Percentiles rank a stretch among this genome's conserved stretches.
These are phyloP conservation scores for Cardamine resedifolia DNA, from an alignment of 345 rosid genomes.

Conservation along the genomic window DNA sequence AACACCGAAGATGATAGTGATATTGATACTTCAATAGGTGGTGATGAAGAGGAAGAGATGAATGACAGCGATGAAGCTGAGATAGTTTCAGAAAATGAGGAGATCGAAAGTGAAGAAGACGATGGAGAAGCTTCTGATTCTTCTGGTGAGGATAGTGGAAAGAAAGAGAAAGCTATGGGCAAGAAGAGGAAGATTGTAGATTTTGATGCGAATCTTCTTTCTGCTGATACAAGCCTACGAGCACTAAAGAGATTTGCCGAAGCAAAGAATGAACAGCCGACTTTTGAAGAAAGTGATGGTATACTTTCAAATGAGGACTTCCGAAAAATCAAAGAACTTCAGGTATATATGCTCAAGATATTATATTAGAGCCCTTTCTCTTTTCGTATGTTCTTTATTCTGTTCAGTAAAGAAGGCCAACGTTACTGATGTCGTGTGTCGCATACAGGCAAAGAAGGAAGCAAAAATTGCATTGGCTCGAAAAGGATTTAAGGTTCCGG, in stretches of 20 bases:
- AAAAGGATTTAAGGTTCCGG: constrained; percentile 82
- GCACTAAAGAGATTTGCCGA: constrained; percentile 80
- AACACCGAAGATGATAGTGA: constrained; percentile 41
- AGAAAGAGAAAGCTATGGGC: constrained; percentile 37
- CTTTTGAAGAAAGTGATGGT: constrained; percentile 55
- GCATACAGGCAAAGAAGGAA: constrained; percentile 65
- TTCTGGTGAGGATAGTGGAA: constrained; percentile 28
- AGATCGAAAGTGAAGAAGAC: constrained; percentile 37
- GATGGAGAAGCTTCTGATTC: constrained; percentile 37
- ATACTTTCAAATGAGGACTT: constrained; percentile 95
- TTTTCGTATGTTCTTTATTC: neutral
- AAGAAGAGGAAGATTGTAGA: constrained; percentile 72
- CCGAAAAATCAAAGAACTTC: constrained; percentile 73
- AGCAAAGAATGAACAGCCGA: constrained; percentile 41
- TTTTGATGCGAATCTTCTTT: constrained; percentile 62
- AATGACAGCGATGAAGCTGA: constrained; percentile 40
- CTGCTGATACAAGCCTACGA: constrained; percentile 84
- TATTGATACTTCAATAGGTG: constrained; percentile 41
- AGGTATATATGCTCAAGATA: constrained; percentile 45
- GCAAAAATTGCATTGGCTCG: constrained; percentile 61
- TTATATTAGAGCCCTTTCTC: neutral
- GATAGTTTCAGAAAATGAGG: constrained; percentile 35
- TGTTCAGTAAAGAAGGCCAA: neutral
- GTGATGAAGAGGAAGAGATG: constrained; percentile 40
- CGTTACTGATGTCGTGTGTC: constrained; percentile 14